Percentiles rank a stretch among this genome's conserved stretches.
Conservation (phyloP, 2,329 filamentous ascomycete genomes). For the Chalaropsis thielavioides region DNA sequence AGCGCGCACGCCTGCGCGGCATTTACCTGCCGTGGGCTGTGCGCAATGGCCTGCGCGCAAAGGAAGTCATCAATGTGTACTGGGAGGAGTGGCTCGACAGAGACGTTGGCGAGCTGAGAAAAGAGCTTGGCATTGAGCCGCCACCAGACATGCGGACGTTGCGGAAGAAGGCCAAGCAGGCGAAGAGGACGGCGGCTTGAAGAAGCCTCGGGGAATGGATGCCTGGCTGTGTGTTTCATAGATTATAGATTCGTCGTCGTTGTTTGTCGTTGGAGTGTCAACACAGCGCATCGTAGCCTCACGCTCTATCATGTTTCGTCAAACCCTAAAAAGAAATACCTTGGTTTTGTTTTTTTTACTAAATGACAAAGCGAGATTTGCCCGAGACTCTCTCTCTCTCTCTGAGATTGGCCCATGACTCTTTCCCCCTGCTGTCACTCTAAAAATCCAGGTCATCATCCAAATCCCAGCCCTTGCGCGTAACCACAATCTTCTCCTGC, state of each 20-base stretch:
- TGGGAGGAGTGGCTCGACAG: constrained; percentile 91
- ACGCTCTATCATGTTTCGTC: neutral
- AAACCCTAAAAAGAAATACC: neutral
- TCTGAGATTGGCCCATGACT: neutral
- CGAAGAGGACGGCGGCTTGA: constrained; percentile 34
- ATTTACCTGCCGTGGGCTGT: constrained; percentile 86
- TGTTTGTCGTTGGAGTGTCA: neutral
- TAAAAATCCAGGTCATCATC: constrained; percentile 60
- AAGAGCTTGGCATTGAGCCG: constrained; percentile 66
- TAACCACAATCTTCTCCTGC: constrained; percentile 77
- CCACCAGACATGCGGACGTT: constrained; percentile 76
- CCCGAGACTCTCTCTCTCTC: constrained; percentile 17
- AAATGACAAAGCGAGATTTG: neutral
- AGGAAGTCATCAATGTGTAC: constrained; percentile 87
- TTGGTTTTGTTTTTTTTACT: neutral
- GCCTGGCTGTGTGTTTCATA: too few relatives aligned
- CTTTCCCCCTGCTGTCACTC: neutral
- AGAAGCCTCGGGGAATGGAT: too few relatives aligned
- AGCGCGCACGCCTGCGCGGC: constrained; percentile 57
- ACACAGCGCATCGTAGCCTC: neutral
- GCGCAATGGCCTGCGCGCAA: constrained; percentile 58
- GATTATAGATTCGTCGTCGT: neutral
- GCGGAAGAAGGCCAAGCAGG: constrained; percentile 53
- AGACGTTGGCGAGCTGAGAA: constrained; percentile 62
- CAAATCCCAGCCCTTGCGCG: constrained; percentile 70